Evolutionary conservation across 2,329 filamentous ascomycete species (phyloP).

Genomic region (Claviceps paspali): DNA sequence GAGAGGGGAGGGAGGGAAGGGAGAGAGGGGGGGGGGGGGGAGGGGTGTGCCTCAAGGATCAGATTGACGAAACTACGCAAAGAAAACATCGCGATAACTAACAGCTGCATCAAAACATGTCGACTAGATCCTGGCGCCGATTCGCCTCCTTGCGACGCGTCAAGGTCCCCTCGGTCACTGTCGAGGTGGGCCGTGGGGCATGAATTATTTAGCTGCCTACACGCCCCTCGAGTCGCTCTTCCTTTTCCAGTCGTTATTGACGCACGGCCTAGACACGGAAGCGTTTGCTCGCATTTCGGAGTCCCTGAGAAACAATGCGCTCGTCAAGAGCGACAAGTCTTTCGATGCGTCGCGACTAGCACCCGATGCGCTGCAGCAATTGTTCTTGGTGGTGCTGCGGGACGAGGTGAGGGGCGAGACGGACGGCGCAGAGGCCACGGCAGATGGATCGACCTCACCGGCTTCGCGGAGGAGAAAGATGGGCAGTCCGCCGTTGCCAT

Average conservation of each 20-base stretch:
- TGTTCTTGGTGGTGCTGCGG: constrained; percentile 62
- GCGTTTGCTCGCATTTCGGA: constrained; percentile 62
- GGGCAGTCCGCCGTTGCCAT: constrained; percentile 45
- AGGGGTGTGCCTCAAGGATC: no score
- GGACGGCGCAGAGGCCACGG: constrained; percentile 15
- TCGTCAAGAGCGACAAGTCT: constrained; percentile 52
- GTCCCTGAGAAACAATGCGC: constrained; percentile 55
- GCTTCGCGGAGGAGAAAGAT: constrained; percentile 63
- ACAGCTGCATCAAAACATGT: background rate
- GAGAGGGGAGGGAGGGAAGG: constrained; percentile 1
- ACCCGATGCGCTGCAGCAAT: constrained; percentile 61
- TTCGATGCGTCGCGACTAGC: constrained; percentile 64
- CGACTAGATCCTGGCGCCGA: constrained; percentile 34
- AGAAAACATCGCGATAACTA: background rate
- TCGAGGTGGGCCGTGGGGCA: constrained; percentile 40
- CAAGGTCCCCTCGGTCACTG: constrained; percentile 39
- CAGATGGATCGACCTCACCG: constrained; percentile 31
- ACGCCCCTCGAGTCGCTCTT: constrained; percentile 76
- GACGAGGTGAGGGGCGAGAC: constrained; percentile 50
- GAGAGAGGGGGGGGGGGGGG: no score
- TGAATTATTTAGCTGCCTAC: constrained; percentile 48
- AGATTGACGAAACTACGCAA: background rate
- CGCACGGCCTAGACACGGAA: constrained; percentile 47
- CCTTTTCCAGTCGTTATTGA: constrained; percentile 65
- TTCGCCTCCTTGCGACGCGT: constrained; percentile 36